These are phyloP conservation scores for Penicillium griseofulvum DNA, from an alignment of 2,329 filamentous ascomycete species.

Conservation along the genomic window DNA sequence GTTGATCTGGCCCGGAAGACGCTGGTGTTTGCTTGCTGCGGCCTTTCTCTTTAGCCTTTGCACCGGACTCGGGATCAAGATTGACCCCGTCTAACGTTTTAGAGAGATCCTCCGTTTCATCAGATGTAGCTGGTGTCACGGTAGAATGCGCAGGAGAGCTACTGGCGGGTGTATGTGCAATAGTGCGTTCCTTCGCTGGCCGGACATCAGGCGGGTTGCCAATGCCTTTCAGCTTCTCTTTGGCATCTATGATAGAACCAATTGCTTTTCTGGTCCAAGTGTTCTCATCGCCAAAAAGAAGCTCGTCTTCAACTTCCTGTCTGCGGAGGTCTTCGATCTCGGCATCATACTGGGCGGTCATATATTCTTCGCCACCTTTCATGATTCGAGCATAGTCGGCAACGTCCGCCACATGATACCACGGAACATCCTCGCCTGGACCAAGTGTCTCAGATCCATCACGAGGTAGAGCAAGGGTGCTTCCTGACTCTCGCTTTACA, in stretches of 20 bases:
- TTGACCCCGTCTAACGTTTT: constrained; percentile 25
- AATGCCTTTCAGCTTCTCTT: constrained; percentile 69
- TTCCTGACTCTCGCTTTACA: constrained; percentile 75
- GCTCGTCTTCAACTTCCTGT: constrained; percentile 84
- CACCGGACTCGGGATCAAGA: constrained; percentile 14
- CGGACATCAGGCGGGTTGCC: constrained; percentile 60
- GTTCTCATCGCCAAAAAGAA: constrained; percentile 88
- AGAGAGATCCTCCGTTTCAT: constrained; percentile 25
- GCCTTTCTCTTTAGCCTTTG: constrained; percentile 27
- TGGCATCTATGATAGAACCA: constrained; percentile 67
- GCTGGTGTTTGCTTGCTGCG: constrained; percentile 37
- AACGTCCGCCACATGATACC: constrained; percentile 92
- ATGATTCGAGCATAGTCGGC: constrained; percentile 93
- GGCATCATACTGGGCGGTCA: constrained; percentile 73
- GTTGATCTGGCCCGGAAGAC: constrained; percentile 48
- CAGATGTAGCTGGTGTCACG: constrained; percentile 13
- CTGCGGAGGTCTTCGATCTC: constrained; percentile 72
- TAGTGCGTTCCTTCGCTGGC: constrained; percentile 48
- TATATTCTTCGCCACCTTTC: constrained; percentile 88
- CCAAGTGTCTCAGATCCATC: constrained; percentile 72
- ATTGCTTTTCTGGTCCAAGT: constrained; percentile 89
- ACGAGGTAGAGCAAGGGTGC: constrained; percentile 81
- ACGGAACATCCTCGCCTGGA: constrained; percentile 76
- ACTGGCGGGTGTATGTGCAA: constrained; percentile 48
- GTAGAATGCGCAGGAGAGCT: constrained; percentile 27